Percentiles rank a stretch among this genome's conserved stretches.
Conservation (phyloP, 306 rosid species). For the Prunus mira region DNA sequence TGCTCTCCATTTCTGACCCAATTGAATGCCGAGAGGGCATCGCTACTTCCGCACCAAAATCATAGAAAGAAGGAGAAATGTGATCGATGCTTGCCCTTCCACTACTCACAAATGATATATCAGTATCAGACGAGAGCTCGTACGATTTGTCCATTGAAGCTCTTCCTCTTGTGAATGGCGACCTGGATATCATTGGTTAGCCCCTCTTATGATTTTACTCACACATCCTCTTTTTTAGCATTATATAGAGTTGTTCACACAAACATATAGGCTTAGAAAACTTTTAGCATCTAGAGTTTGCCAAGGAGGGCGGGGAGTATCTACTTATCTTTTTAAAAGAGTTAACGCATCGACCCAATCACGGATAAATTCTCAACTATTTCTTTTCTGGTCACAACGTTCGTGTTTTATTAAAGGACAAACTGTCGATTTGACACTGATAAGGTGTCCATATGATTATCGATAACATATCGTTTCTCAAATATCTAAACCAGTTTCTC, state of each 20-base stretch:
- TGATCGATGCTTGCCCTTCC: slow-evolving; percentile 51
- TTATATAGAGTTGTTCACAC: background rate
- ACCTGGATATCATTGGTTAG: slow-evolving; percentile 29
- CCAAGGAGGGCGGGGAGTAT: background rate
- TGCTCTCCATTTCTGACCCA: slow-evolving; percentile 32
- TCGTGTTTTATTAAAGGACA: no score
- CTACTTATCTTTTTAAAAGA: background rate
- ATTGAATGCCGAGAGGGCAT: slow-evolving; percentile 28
- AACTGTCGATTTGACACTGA: no score
- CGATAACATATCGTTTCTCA: no score
- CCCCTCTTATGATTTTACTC: background rate
- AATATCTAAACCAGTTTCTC: no score
- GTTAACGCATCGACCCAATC: background rate
- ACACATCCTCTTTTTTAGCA: background rate
- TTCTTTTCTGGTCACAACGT: no score
- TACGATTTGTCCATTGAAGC: slow-evolving; percentile 25
- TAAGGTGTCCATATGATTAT: no score
- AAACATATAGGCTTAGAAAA: background rate
- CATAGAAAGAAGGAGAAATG: slow-evolving; percentile 34
- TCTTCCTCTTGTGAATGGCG: slow-evolving; percentile 44
- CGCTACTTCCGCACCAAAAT: slow-evolving; percentile 27
- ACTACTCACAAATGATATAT: slow-evolving; percentile 55
- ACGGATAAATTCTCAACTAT: background rate
- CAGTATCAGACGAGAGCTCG: slow-evolving; percentile 37
- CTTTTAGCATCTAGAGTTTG: no score